Base-by-base conservation (phyloP, 768 basidiomycete species). In the Antrodiella citrinella region DNA sequence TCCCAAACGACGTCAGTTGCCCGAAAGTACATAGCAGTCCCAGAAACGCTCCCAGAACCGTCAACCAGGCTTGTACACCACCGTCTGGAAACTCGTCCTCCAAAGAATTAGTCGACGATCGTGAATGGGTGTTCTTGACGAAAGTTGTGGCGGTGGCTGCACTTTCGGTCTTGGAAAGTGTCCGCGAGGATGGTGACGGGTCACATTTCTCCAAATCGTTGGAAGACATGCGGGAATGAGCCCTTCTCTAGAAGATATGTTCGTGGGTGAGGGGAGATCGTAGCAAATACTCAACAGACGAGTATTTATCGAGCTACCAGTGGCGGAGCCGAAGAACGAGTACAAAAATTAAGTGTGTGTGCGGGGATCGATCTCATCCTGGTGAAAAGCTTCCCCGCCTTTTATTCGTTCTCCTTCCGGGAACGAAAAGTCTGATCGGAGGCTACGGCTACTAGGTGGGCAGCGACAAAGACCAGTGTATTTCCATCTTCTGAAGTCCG, bases 11-110 rank as follows among this genome's bases (percentile, higher is more conserved):
- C 47, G 72, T 82, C 69, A 86, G 77, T 56, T 80, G 81, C 7
- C 85, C 85, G 60, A 87, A 85, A 2, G 82, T 79, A 60, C 76
- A 82, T 65, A 84, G 79, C 5, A 86, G 69, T 5, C 80, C 78
- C 22, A 84, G 60, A 62, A 82, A 84, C 0, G 82, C 81, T 0
- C 85, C 86, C 39, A 78, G 59, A 30, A 86, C 77, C 1, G 78
- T 72, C 13, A 85, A 58, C 66, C 73, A 72, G 3, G 60, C 67
- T 21, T 54, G 39, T 43, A 57, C 52, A 15, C 67, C 68, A 47
- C 70, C 59, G 44, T 67, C 64, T 21, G 63, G 60, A 44, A 51
- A 62, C 5, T 56, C 59, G 15, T 44, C 43, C 11, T 54, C 52
- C 30, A 35, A 35, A 7, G 30, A 35, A 15, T 35, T 7, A 7